These are phyloP conservation scores for Penicillium angulare DNA, from an alignment of 495 filamentous ascomycete genomes.

Conservation along the genomic window DNA sequence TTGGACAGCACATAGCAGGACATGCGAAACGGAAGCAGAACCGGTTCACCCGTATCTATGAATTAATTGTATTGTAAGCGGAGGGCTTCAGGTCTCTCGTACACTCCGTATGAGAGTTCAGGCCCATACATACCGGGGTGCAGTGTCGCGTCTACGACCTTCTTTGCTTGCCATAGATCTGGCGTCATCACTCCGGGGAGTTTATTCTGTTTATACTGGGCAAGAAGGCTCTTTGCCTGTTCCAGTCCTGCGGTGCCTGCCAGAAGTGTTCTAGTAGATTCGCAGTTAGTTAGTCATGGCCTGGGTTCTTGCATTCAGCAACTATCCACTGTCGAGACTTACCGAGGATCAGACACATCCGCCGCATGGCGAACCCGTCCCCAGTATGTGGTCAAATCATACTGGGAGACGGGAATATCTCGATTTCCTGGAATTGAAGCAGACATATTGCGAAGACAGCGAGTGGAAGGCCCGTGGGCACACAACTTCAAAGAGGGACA, in stretches of 20 bases:
- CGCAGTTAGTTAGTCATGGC: neutral
- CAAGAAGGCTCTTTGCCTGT: conserved; percentile 73
- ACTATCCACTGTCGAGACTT: conserved; percentile 22
- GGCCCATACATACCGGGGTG: conserved; percentile 69
- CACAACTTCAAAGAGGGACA: no score
- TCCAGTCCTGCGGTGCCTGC: conserved; percentile 75
- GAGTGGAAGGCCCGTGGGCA: conserved; percentile 4
- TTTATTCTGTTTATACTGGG: conserved; percentile 78
- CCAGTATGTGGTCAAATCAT: conserved; percentile 92
- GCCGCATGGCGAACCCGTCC: conserved; percentile 89
- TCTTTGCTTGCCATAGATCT: conserved; percentile 92
- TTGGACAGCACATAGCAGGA: conserved; percentile 93
- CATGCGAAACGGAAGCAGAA: conserved; percentile 96
- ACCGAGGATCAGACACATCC: conserved; percentile 94
- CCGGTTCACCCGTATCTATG: conserved; percentile 83
- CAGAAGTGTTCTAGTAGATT: conserved; percentile 66
- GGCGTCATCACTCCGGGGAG: conserved; percentile 77
- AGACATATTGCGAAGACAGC: conserved; percentile 61
- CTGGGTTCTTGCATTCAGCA: neutral
- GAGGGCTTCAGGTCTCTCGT: neutral
- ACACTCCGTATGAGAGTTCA: no score
- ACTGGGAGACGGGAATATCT: conserved; percentile 84
- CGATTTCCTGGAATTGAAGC: conserved; percentile 82
- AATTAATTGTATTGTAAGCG: no score
- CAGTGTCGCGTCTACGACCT: conserved; percentile 91